Evolutionary conservation across 345 rosid species (phyloP).

Genomic region (thale cress (Arabidopsis thaliana)): DNA sequence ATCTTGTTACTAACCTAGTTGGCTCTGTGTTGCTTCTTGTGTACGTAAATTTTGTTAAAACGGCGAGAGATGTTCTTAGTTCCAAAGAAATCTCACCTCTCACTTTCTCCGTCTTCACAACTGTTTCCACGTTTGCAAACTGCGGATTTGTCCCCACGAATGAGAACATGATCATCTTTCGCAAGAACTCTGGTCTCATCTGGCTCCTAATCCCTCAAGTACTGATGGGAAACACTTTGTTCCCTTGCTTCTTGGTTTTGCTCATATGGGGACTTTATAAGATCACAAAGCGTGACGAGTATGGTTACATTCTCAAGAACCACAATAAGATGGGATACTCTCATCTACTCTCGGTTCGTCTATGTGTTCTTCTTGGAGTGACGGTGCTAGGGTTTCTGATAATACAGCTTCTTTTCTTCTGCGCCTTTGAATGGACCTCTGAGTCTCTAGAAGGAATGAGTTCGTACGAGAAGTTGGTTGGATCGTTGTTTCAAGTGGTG

Average conservation of each 20-base stretch:
- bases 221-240: constrained; percentile 66
- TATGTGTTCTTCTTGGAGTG: constrained; percentile 39
- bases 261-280: constrained; percentile 51
- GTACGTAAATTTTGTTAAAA: constrained; percentile 47
- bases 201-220: constrained; percentile 58
- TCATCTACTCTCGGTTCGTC: constrained; percentile 51
- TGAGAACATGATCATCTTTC: constrained; percentile 71
- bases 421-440: constrained; percentile 60
- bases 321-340: constrained; percentile 47
- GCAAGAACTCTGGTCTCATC: constrained; percentile 58
- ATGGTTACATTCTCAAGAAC: constrained; percentile 50
- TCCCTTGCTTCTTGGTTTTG: constrained; percentile 51
- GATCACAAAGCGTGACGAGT: constrained; percentile 44
- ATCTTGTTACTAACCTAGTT: constrained; percentile 41
- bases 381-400: constrained; percentile 55
- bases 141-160: constrained; percentile 78
- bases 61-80: constrained; percentile 50
- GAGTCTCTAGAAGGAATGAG: constrained; percentile 49
- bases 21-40: constrained; percentile 49
- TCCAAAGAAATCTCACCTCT: constrained; percentile 44
- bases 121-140: constrained; percentile 59
- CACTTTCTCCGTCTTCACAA: constrained; percentile 64
- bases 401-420: constrained; percentile 50
- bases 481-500: constrained; percentile 50
- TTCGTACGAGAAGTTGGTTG: constrained; percentile 53